Conservation (phyloP, 805 yeast genomes). For the Saccharomycopsis microspora region DNA sequence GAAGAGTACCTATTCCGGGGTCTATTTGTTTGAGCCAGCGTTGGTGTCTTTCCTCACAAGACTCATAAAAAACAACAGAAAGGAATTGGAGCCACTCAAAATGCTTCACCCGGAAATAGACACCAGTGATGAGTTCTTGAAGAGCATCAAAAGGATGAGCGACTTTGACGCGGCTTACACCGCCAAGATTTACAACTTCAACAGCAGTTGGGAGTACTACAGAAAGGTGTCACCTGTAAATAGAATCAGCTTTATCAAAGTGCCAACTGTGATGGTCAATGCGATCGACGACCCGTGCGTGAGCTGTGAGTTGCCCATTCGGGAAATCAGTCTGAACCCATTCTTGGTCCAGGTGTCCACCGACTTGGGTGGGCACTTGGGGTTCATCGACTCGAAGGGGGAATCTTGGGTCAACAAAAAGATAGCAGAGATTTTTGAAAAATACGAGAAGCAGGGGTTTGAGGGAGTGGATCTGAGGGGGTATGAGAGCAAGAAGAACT, state of each 20-base stretch:
- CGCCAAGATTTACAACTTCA: conserved; percentile 50
- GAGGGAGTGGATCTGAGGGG: neutral
- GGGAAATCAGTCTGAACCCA: conserved; percentile 44
- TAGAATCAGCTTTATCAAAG: conserved; percentile 41
- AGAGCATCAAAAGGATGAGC: conserved; percentile 27
- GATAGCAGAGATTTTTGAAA: conserved; percentile 28
- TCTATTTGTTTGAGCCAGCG: conserved; percentile 29
- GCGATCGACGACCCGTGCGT: conserved; percentile 62
- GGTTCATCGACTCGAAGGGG: conserved; percentile 31
- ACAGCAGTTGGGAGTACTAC: conserved; percentile 51
- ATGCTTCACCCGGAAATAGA: conserved; percentile 14
- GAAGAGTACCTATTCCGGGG: conserved; percentile 27
- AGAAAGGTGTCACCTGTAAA: conserved; percentile 52
- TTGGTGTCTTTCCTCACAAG: conserved; percentile 31
- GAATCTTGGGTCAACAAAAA: conserved; percentile 38
- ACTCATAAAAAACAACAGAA: conserved; percentile 33
- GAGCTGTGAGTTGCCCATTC: conserved; percentile 38
- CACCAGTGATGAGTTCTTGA: conserved; percentile 24
- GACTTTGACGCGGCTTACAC: conserved; percentile 59
- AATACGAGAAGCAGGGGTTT: conserved; percentile 24
- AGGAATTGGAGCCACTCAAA: conserved; percentile 24
- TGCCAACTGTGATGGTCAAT: conserved; percentile 51
- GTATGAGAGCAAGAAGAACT: neutral
- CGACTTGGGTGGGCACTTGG: conserved; percentile 65
- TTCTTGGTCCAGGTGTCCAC: conserved; percentile 45